Percentiles rank a stretch among this genome's conserved stretches.
Evolutionary conservation across 257 asterid species (phyloP).

Genomic region (Solanum medicagineum): DNA sequence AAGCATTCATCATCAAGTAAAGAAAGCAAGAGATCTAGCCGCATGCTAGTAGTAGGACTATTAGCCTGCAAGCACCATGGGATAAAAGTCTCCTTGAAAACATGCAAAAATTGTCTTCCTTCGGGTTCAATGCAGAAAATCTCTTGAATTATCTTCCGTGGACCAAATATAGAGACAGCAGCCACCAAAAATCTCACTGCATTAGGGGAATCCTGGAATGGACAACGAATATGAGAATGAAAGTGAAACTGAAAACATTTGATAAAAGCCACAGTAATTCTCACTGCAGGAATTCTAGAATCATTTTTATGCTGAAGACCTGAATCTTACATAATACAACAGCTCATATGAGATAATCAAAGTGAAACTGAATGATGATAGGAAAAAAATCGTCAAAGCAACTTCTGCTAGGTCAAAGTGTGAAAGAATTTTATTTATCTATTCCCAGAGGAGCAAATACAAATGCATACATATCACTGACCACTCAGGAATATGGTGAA

Average conservation of each 20-base stretch:
- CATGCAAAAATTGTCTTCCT: constrained; percentile 37
- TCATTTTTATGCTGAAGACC: neutral
- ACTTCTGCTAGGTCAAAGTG: neutral
- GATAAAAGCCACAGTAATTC: neutral
- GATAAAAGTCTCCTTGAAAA: constrained; percentile 44
- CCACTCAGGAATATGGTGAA: neutral
- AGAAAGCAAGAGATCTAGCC: constrained; percentile 88
- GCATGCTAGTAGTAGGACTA: constrained; percentile 30
- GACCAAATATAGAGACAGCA: constrained; percentile 65
- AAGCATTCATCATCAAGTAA: constrained; percentile 63
- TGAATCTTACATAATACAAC: neutral
- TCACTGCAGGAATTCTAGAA: neutral
- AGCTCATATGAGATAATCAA: neutral
- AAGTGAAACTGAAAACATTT: neutral
- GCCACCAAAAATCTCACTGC: constrained; percentile 48
- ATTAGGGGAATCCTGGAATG: constrained; percentile 66
- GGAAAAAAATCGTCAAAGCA: neutral
- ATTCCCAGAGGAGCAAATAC: neutral
- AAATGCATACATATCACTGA: neutral
- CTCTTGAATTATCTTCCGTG: constrained; percentile 49
- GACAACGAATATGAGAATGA: constrained; percentile 4
- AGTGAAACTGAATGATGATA: neutral
- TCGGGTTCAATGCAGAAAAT: constrained; percentile 35
- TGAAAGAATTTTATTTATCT: neutral
- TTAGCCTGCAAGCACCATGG: constrained; percentile 70